phyloP scores from a whole-genome alignment of 768 basidiomycete genomes.

The Sutorius australiensis region DNA sequence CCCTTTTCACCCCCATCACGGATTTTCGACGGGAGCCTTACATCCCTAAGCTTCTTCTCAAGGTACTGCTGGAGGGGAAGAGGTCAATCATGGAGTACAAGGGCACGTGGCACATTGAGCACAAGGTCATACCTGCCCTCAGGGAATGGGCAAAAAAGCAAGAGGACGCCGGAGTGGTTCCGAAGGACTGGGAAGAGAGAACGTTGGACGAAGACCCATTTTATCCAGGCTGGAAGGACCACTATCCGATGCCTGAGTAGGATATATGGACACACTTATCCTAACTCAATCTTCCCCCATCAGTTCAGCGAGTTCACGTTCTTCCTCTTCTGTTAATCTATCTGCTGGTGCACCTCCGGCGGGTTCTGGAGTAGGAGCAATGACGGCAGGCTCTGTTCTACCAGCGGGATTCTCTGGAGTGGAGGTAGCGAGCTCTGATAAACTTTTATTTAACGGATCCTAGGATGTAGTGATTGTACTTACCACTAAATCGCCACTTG shows the following conservation, averaged over 20 bases:
- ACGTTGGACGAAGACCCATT: constrained; percentile 51
- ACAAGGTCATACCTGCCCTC: constrained; percentile 44
- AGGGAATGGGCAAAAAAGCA: constrained; percentile 46
- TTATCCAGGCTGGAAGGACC: constrained; percentile 44
- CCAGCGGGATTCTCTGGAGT: constrained; percentile 21
- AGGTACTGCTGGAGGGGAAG: constrained; percentile 40
- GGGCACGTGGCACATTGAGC: constrained; percentile 38
- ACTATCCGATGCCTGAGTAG: constrained; percentile 17
- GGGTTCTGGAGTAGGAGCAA: constrained; percentile 28
- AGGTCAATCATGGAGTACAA: constrained; percentile 43
- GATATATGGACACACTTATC: neutral
- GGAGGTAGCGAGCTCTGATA: constrained; percentile 27
- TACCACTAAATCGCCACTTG: constrained; percentile 76
- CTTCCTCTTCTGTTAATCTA: constrained; percentile 81
- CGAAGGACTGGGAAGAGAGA: constrained; percentile 45
- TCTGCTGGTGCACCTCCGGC: constrained; percentile 28
- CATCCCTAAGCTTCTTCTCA: constrained; percentile 45
- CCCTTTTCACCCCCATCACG: constrained; percentile 47
- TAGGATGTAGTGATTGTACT: neutral
- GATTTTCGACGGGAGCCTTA: constrained; percentile 44
- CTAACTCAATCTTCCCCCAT: constrained; percentile 39
- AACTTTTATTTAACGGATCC: neutral
- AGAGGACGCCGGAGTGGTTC: constrained; percentile 43
- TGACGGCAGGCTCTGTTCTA: constrained; percentile 13
- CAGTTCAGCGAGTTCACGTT: constrained; percentile 81